phyloP scores from a whole-genome alignment of 495 filamentous ascomycete species.

The Pyrenopolyporus hunteri region DNA sequence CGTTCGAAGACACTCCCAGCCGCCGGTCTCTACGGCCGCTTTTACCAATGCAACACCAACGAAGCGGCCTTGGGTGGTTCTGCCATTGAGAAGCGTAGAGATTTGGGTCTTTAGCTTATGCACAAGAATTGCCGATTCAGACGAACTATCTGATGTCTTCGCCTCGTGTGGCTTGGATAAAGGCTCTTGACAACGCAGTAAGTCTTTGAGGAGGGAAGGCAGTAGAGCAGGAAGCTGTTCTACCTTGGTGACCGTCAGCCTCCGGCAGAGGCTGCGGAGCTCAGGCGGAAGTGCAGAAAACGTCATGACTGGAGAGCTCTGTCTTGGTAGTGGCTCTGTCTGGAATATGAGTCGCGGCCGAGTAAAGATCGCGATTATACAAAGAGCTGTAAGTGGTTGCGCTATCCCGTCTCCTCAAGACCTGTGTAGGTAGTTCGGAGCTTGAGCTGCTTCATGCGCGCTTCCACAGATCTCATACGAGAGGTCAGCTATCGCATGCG shows the following conservation, averaged over 20 bases:
- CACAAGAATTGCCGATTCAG: conserved; percentile 67
- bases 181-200: conserved; percentile 64
- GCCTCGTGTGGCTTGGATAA: conserved; percentile 58
- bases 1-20: conserved; percentile 75
- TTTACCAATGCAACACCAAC: conserved; percentile 78
- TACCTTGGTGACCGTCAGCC: conserved; percentile 66
- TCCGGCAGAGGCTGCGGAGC: conserved; percentile 69
- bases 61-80: conserved; percentile 73
- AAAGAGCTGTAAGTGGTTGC: not conserved
- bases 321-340: not conserved
- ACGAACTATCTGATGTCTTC: conserved; percentile 58
- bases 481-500: too few relatives aligned
- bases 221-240: conserved; percentile 68
- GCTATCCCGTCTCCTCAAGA: not conserved
- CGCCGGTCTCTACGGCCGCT: conserved; percentile 77
- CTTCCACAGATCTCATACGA: too few relatives aligned
- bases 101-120: conserved; percentile 83
- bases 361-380: not conserved
- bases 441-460: not conserved
- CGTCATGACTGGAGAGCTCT: conserved; percentile 24
- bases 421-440: not conserved
- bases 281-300: conserved; percentile 49
- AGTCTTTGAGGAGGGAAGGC: conserved; percentile 64
- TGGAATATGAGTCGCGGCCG: not conserved
- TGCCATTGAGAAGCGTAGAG: conserved; percentile 74